Percentiles rank a stretch among this genome's conserved stretches.
These are phyloP conservation scores for Ophiocordyceps unilateralis DNA, from an alignment of 2,329 filamentous ascomycete species.

Conservation along the genomic window DNA sequence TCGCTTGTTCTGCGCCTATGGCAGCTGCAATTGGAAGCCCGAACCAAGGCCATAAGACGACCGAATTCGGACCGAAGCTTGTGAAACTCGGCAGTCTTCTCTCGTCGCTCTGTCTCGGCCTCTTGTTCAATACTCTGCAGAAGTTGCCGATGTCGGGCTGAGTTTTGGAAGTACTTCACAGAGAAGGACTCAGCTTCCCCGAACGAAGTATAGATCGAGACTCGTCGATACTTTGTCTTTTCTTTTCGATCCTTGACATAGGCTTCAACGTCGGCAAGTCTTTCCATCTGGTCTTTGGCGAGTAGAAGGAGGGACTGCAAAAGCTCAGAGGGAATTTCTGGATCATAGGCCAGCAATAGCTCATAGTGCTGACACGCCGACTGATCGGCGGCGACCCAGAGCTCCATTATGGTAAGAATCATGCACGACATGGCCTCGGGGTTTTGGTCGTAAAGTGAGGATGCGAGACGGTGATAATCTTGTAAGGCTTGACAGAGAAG, in stretches of 20 bases:
- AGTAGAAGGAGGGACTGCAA: conserved; percentile 25
- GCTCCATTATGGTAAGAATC: conserved; percentile 34
- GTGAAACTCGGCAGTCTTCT: no score
- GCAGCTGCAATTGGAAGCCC: no score
- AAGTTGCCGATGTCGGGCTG: no score
- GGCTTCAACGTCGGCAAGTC: no score
- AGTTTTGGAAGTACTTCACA: no score
- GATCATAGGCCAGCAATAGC: conserved; percentile 27
- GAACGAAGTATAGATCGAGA: background rate
- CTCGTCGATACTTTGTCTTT: conserved; percentile 8
- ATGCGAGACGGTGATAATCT: conserved; percentile 15
- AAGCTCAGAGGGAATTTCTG: conserved; percentile 19
- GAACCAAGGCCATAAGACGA: no score
- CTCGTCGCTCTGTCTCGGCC: no score
- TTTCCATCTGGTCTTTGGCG: no score
- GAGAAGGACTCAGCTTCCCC: no score
- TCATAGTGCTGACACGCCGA: conserved; percentile 19
- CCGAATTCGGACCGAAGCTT: no score
- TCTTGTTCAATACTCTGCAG: no score
- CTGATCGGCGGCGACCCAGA: conserved; percentile 41
- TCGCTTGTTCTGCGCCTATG: background rate
- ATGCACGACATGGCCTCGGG: conserved; percentile 32
- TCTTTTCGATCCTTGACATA: background rate
- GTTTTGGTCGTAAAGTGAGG: conserved; percentile 15
- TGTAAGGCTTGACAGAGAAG: conserved; percentile 13